Evolutionary conservation across 768 basidiomycete genomes (phyloP), one percentile per base, ranked within the genome.

Genomic region (Serendipita vermifera): DNA sequence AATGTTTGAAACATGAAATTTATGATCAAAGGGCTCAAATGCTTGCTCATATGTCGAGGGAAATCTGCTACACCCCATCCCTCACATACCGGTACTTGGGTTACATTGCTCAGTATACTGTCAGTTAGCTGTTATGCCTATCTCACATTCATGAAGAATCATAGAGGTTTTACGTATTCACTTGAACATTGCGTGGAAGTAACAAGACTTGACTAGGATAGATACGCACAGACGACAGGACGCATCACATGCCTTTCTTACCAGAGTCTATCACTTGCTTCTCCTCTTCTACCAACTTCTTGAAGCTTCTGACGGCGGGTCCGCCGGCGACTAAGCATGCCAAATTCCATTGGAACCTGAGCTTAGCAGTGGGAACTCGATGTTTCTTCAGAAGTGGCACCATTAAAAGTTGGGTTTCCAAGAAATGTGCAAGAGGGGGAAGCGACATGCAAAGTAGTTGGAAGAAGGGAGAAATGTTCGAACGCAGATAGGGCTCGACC

Each of bases 351-450:
- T 51, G 26, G n/a, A 11, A 22, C 17, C 46, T 51, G 5, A 51
- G 17, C n/a, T n/a, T 22, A n/a, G 17, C 6, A 7, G 24, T n/a
- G 9, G 9, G 20, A 15, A 51, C 46, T 20, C 46, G 46, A 31
- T 51, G 46, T n/a, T 51, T 51, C 5, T 51, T n/a, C 17, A 51
- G 29, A 22, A 51, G 29, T 5, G 46, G 46, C 27, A 51, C 46
- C 46, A 51, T 51, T 22, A 51, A n/a, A 20, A 51, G 24, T 31
- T 20, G 46, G 29, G 5, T 51, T 31, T 51, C 46, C 17, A 51
- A 31, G 9, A 31, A 27, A 31, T 51, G 46, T 27, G 27, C 22
- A 31, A 51, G 32, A 20, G 24, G 15, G 7, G 46, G 46, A 7
- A 51, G 27, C n/a, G 46, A 51, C 27, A 51, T 51, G 46, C 15